A percentile compares a stretch with the other conserved stretches of the same genome.
phyloP scores from a whole-genome alignment of 169 alveolate genomes.

The Neospora caninum region DNA sequence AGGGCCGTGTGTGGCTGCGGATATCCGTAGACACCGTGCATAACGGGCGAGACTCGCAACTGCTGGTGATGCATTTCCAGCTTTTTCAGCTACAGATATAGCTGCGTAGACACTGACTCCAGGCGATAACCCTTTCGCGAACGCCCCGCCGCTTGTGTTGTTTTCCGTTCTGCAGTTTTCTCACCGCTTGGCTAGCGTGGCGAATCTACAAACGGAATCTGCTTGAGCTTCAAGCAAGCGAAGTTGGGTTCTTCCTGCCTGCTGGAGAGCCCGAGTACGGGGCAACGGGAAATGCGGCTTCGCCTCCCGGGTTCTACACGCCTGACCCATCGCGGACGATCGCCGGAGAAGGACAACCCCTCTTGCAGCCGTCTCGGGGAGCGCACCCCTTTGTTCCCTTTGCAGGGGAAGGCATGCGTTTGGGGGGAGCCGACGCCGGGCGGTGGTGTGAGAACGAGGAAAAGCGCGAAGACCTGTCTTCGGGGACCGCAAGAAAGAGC shows the following conservation, averaged over 20 bases:
- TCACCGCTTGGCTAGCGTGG: conserved; percentile 62
- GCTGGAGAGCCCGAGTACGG: conserved; percentile 29
- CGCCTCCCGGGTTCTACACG: conserved; percentile 15
- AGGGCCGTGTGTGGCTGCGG: too few relatives aligned
- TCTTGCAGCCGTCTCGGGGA: conserved; percentile 13
- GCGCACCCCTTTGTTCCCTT: neutral
- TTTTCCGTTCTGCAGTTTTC: neutral
- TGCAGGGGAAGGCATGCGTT: conserved; percentile 25
- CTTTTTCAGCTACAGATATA: too few relatives aligned
- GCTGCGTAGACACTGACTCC: too few relatives aligned
- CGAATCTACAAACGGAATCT: conserved; percentile 25
- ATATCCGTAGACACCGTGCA: too few relatives aligned
- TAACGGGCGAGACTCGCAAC: too few relatives aligned
- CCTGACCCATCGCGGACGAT: neutral
- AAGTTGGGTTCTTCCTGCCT: neutral
- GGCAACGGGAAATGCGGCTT: neutral
- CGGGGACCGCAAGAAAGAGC: neutral
- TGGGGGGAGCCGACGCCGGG: neutral
- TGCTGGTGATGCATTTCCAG: too few relatives aligned
- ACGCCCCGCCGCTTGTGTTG: neutral
- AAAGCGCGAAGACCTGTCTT: neutral
- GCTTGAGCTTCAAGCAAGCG: conserved; percentile 5
- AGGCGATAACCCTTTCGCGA: too few relatives aligned
- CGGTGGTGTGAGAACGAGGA: neutral
- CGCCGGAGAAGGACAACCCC: neutral